Evolutionary conservation across 2,329 filamentous ascomycete genomes (phyloP), one percentile per base, ranked within the genome.

Genomic region (Xylaria sp.): DNA sequence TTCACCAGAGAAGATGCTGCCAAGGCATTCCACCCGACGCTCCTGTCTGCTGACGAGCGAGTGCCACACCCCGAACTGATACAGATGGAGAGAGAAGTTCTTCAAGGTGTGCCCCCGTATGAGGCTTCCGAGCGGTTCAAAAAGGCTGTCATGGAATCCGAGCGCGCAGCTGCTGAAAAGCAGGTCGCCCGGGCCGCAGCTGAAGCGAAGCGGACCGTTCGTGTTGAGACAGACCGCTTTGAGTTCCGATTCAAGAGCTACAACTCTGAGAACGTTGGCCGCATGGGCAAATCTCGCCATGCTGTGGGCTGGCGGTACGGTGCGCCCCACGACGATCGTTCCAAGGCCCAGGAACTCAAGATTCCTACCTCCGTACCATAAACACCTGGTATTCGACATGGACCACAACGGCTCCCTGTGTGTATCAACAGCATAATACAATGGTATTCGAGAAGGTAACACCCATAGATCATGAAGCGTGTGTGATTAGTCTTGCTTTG

Each of bases 1-100:
- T 87, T 86, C 66, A 88, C 84, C 34, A 82, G 86, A 66, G 79
- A 79, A 64, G 85, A 89, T 68, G 86, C 87, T 37, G 86, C 86
- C 52, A 80, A 81, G 69, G 84, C 85, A 4, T 88, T 88, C 71
- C 79, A 86, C 67, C 76, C 82, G 37, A 78, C 71, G 18, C 78
- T 89, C 70, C 78, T 86, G 7, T 80, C 86, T 0, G 79, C 83
- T 1, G 86, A 89, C 69, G 71, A 78, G 61, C 80, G 84, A 61
- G 81, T 87, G 52, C 84, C 84, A 37, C 84, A 88, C 66, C 82
- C 81, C 4, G 81, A 88, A 69, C 78, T 88, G 30, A 79, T 88
- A 55, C 63, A 76, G 19, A 78, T 84, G 74, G 82, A 86, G 69
- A 76, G 75, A 64, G 78, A 81, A 47, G 64, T 80, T 3, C 60